A percentile compares a stretch with the other conserved stretches of the same genome.
These are phyloP conservation scores for Cladosporium sp. DNA, from an alignment of 2,329 filamentous ascomycete genomes.

Conservation along the genomic window DNA sequence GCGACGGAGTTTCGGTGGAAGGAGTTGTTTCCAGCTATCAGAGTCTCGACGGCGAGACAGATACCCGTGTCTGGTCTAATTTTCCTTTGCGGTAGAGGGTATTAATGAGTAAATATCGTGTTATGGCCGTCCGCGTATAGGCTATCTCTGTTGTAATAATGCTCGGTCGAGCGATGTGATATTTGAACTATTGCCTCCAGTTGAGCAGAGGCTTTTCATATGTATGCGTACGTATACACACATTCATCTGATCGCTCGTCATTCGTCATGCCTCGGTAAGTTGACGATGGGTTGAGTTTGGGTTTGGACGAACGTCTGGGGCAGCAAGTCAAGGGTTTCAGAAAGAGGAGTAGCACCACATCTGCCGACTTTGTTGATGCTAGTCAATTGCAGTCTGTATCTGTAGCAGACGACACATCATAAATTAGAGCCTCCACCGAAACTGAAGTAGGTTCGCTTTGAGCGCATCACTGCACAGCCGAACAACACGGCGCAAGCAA, in stretches of 20 bases:
- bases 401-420: not conserved
- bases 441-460: too few relatives aligned
- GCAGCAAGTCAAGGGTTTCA: not conserved
- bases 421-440: not conserved
- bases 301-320: not conserved
- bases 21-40: not conserved
- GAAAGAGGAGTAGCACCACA: not conserved
- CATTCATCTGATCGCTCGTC: not conserved
- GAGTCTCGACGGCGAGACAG: not conserved
- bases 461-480: not conserved
- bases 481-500: not conserved
- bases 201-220: not conserved
- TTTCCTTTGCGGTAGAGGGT: not conserved
- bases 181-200: not conserved
- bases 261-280: slow-evolving; percentile 3
- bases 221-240: not conserved
- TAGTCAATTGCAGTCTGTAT: not conserved
- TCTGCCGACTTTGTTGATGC: not conserved
- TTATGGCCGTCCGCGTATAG: not conserved
- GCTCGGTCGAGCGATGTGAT: not conserved
- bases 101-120: not conserved
- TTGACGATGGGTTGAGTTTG: not conserved
- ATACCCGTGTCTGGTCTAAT: not conserved
- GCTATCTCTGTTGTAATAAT: not conserved
- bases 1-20: not conserved